These are phyloP conservation scores for Deakozyma indianensis DNA, from an alignment of 805 yeast species.

Conservation along the genomic window DNA sequence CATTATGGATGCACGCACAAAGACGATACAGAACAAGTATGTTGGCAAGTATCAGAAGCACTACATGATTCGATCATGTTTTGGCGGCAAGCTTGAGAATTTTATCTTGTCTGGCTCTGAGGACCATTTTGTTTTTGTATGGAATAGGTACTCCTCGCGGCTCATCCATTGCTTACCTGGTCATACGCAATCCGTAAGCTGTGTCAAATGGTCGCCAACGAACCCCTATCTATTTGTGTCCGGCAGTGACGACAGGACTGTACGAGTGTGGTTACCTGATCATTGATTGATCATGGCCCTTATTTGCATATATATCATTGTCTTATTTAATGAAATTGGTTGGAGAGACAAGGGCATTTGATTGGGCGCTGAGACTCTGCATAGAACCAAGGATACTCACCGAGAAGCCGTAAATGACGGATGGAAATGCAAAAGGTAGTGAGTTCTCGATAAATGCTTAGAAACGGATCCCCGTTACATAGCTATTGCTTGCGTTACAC, in stretches of 20 bases:
- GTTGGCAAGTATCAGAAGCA: conserved; percentile 61
- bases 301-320: too few species aligned
- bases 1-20: conserved; percentile 58
- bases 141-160: conserved; percentile 64
- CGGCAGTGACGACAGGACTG: conserved; percentile 68
- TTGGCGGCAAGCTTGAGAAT: conserved; percentile 60
- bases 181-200: conserved; percentile 55
- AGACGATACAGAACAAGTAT: conserved; percentile 45
- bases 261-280: conserved; percentile 31
- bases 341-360: too few species aligned
- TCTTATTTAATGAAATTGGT: too few species aligned
- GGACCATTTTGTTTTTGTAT: conserved; percentile 61
- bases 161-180: conserved; percentile 46
- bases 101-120: conserved; percentile 71
- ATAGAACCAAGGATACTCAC: too few species aligned
- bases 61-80: conserved; percentile 59
- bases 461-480: too few species aligned
- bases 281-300: background rate
- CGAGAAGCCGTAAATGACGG: too few species aligned
- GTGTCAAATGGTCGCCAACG: conserved; percentile 59
- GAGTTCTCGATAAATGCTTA: too few species aligned
- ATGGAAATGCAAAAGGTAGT: too few species aligned
- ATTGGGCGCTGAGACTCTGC: too few species aligned
- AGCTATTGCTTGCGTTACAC: too few species aligned
- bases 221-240: conserved; percentile 50